Conservation (phyloP, 371 early-diverging fungal species). For the Rhizopus sp. region DNA sequence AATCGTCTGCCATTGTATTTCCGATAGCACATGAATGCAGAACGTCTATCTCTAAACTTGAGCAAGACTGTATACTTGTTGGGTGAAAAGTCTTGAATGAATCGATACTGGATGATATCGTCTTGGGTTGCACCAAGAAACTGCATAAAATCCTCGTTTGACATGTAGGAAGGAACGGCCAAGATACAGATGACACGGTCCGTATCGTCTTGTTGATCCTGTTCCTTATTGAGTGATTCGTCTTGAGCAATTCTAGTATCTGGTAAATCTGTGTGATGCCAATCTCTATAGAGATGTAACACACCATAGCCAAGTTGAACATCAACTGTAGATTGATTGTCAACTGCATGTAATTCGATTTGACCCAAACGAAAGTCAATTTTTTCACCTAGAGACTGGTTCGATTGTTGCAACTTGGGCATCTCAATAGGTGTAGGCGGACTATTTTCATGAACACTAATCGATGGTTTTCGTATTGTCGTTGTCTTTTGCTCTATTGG, state of each 20-base stretch:
- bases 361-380: constrained; percentile 38
- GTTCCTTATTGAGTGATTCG: constrained; percentile 13
- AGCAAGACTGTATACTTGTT: constrained; percentile 87
- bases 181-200: constrained; percentile 69
- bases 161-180: constrained; percentile 87
- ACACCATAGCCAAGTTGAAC: constrained; percentile 55
- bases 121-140: constrained; percentile 71
- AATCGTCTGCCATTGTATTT: constrained; percentile 83
- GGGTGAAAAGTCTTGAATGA: constrained; percentile 77
- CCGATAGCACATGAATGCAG: constrained; percentile 68
- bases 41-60: constrained; percentile 60
- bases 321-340: constrained; percentile 8
- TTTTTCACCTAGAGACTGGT: constrained; percentile 16
- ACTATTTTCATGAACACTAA: constrained; percentile 7
- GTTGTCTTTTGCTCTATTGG: not conserved
- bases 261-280: constrained; percentile 32
- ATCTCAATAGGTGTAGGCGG: constrained; percentile 33
- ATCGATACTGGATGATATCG: constrained; percentile 65
- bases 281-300: constrained; percentile 72
- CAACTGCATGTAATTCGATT: constrained; percentile 22
- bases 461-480: constrained; percentile 7
- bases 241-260: constrained; percentile 21
- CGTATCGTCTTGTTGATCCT: constrained; percentile 20
- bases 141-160: constrained; percentile 80
- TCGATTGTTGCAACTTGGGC: constrained; percentile 8